These are phyloP conservation scores for Fusarium sp. DNA, from an alignment of 2,329 filamentous ascomycete genomes.

Conservation along the genomic window DNA sequence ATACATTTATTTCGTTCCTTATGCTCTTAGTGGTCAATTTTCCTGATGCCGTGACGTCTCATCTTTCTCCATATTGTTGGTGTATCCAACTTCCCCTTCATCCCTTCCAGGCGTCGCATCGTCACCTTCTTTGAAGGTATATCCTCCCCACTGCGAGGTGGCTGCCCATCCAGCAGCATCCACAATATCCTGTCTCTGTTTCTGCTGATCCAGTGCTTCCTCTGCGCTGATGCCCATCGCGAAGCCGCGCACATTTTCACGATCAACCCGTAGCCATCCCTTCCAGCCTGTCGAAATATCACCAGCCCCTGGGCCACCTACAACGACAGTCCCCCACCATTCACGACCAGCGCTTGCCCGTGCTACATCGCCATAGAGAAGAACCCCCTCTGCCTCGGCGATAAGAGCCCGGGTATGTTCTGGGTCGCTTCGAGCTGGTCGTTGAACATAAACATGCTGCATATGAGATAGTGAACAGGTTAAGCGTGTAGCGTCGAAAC, in stretches of 20 bases:
- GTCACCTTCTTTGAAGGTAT: conserved; percentile 53
- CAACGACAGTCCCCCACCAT: conserved; percentile 70
- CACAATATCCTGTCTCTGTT: conserved; percentile 55
- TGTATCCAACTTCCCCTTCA: background rate
- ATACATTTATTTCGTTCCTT: background rate
- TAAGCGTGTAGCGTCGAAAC: conserved; percentile 66
- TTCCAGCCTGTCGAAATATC: conserved; percentile 52
- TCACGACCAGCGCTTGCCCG: conserved; percentile 59
- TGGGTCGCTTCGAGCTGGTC: conserved; percentile 50
- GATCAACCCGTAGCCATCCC: conserved; percentile 66
- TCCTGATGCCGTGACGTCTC: background rate
- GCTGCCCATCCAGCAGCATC: conserved; percentile 61
- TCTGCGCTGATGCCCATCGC: conserved; percentile 54
- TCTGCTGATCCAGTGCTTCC: conserved; percentile 59
- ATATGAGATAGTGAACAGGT: conserved; percentile 55
- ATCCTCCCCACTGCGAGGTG: conserved; percentile 62
- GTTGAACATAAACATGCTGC: conserved; percentile 64
- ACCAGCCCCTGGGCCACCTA: conserved; percentile 57
- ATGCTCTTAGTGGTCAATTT: background rate
- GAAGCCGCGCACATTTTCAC: conserved; percentile 57
- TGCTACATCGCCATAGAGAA: conserved; percentile 60
- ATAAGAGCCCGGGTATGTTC: conserved; percentile 53
- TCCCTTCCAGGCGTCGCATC: background rate
- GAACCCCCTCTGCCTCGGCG: conserved; percentile 57
- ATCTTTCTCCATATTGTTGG: background rate